Base-by-base conservation (phyloP, 495 filamentous ascomycete genomes). In the Podospora comata region DNA sequence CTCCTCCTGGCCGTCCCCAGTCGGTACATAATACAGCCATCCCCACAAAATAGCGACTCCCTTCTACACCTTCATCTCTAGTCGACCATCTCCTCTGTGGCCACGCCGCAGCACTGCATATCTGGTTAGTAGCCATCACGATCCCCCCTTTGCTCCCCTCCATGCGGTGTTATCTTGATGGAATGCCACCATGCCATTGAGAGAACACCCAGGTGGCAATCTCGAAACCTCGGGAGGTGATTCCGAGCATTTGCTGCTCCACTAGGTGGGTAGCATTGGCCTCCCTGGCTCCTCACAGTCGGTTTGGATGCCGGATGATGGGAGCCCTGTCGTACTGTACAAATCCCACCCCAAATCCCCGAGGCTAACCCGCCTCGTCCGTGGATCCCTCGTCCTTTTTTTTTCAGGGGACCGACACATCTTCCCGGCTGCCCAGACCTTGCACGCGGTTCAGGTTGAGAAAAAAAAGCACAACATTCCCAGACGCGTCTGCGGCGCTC, bases 191-290 rank as follows among this genome's bases (percentile, higher is more conserved):
- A 56, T 68, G 61, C 62, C 59, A 34, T 65, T 48, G 65, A 63
- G 64, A 68, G 65, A 65, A 60, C 60, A 60, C 76, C 74, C 73
- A 79, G 39, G 77, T 79, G 78, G 76, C 73, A 73, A 75, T 75
- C 71, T 78, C 77, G 74, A 80, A 77, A 79, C 75, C 73, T 77
- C 78, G 77, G 78, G 78, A 75, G 71, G 73, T 74, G 74, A 73
- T 80, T 81, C 79, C 80, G 80, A 77, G 76, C 70, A 76, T 72
- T 80, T 74, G 68, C 75, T 76, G 72, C 78, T 80, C 76, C 80
- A 79, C 77, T 61, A 44, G 60, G 67, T 70, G 72, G 67, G 69
- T 73, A 63, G 70, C 72, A 70, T 67, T 70, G 60, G 65, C 69
- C 56, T 56, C 62, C 68, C 73, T 64, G 65, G 63, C 64, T 69